Base-by-base conservation (phyloP, 257 asterid genomes). In the Eustoma russellianum region DNA sequence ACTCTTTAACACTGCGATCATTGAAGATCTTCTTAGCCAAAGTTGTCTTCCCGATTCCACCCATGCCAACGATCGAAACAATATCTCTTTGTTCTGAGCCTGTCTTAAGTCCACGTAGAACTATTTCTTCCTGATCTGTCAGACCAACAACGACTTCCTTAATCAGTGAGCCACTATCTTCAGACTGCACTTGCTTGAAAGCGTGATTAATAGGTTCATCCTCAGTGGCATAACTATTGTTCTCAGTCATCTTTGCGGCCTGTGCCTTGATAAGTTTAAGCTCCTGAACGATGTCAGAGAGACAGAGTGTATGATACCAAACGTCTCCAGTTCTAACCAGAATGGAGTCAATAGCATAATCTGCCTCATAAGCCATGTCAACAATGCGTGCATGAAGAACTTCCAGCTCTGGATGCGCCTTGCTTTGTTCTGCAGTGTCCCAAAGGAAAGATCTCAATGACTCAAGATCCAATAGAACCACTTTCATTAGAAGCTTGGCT, bases 61-160 rank as follows among this genome's bases (percentile, higher is more conserved):
- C 45, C 63, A 63, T 53, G 30, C 74, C 74, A 41, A 63, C 43
- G 9, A 67, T 50, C 2, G 72, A 50, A 2, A 67, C 18, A 24
- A 61, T 13, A 0, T 13, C 46, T 5, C 18, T 41, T 3, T 10
- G 7, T 2, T 0, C 0, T 2, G 11, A 4, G 33, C 49, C 59
- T 6, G 18, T 0, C 0, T 0, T 0, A 3, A 64, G 54, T 11
- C 3, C 17, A 0, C n/a, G 0, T 5, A 17, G 50, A 9, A 69
- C 17, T 3, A 7, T 9, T 13, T 43, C 2, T n/a, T 68, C 55
- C 28, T 35, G 30, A 8, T 54, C 45, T 0, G 49, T 19, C 16
- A 64, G 62, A 9, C 60, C 61, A 41, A 46, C 46, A 35, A 19
- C 41, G 7, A 12, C 30, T 0, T 64, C 59, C 7, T 14, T 13